phyloP scores from a whole-genome alignment of 768 basidiomycete species.

The Hygrophorus pudorinus region DNA sequence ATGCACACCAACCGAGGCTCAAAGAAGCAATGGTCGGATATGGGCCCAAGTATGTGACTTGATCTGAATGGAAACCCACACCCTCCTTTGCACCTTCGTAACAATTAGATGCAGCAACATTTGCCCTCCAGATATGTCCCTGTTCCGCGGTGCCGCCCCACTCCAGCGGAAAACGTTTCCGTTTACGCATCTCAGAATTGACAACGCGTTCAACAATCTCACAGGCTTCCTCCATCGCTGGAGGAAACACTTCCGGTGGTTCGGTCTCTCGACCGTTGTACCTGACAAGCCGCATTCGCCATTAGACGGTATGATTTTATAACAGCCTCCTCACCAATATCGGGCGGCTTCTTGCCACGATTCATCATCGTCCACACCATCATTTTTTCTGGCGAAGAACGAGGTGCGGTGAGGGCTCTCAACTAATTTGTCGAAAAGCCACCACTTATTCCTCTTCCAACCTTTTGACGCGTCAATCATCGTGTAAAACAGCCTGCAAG shows the following conservation, averaged over 20 bases:
- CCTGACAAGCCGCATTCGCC: slow-evolving; percentile 29
- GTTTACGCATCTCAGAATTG: slow-evolving; percentile 56
- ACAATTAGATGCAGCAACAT: slow-evolving; percentile 80
- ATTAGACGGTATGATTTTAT: background rate
- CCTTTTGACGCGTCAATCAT: slow-evolving; percentile 52
- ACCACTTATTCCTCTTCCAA: slow-evolving; percentile 78
- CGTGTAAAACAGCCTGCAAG: slow-evolving; percentile 62
- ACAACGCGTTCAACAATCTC: slow-evolving; percentile 57
- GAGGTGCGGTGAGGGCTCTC: slow-evolving; percentile 80
- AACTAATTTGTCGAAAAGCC: slow-evolving; percentile 72
- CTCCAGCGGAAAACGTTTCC: slow-evolving; percentile 54
- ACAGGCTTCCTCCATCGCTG: slow-evolving; percentile 74
- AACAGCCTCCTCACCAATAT: slow-evolving; percentile 44
- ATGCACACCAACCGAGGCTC: slow-evolving; percentile 49
- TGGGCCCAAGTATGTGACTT: slow-evolving; percentile 72
- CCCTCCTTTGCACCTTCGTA: slow-evolving; percentile 76
- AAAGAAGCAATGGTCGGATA: slow-evolving; percentile 81
- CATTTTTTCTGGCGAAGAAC: slow-evolving; percentile 54
- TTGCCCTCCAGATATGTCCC: slow-evolving; percentile 52
- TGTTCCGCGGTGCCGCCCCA: slow-evolving; percentile 34
- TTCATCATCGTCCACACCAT: slow-evolving; percentile 32
- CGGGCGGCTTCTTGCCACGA: slow-evolving; percentile 66
- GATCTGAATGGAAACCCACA: slow-evolving; percentile 78
- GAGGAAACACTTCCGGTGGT: slow-evolving; percentile 46
- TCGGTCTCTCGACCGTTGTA: slow-evolving; percentile 67